phyloP scores from a whole-genome alignment of 257 asterid species.

The Coffea canephora region DNA sequence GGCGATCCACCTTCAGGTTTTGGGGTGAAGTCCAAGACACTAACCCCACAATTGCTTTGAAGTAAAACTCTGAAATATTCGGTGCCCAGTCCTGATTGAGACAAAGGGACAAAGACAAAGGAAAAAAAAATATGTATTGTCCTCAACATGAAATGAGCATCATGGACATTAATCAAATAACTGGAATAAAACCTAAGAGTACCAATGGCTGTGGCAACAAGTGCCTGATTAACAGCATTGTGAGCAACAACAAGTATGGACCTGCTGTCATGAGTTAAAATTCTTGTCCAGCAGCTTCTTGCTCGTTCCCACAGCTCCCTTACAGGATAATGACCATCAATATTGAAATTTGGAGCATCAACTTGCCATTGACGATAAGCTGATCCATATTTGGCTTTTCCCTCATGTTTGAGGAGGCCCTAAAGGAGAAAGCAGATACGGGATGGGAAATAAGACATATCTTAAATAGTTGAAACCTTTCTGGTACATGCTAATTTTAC shows the following conservation, averaged over 20 bases:
- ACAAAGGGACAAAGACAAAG: neutral
- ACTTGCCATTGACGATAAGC: slow-evolving; percentile 89
- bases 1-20: slow-evolving; percentile 59
- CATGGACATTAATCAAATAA: neutral
- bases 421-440: slow-evolving; percentile 20
- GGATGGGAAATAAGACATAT: neutral
- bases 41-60: slow-evolving; percentile 95
- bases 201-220: slow-evolving; percentile 94
- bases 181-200: slow-evolving; percentile 13
- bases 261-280: slow-evolving; percentile 69
- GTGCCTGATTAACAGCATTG: slow-evolving; percentile 97
- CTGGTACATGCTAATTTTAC: neutral
- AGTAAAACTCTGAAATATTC: slow-evolving; percentile 83
- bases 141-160: neutral
- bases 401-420: slow-evolving; percentile 92
- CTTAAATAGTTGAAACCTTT: neutral
- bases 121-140: too few species aligned
- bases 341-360: slow-evolving; percentile 76
- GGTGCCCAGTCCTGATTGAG: slow-evolving; percentile 60
- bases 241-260: slow-evolving; percentile 91
- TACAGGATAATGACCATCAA: slow-evolving; percentile 91
- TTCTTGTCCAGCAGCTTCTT: slow-evolving; percentile 75
- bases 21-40: slow-evolving; percentile 91
- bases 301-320: slow-evolving; percentile 92
- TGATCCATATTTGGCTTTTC: slow-evolving; percentile 75